phyloP scores from a whole-genome alignment of 2,329 filamentous ascomycete species.

The Ophiostoma perfectum region DNA sequence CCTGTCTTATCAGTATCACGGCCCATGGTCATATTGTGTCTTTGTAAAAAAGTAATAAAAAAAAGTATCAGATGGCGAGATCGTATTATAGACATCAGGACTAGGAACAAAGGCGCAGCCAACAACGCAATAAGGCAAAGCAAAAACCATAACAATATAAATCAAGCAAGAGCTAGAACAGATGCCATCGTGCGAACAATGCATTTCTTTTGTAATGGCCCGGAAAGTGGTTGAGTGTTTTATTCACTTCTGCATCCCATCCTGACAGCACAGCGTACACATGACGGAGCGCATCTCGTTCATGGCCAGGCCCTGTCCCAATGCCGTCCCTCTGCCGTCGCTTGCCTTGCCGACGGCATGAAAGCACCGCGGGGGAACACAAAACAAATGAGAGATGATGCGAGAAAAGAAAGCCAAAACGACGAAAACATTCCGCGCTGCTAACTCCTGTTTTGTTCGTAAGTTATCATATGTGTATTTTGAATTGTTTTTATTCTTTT shows the following conservation, averaged over 20 bases:
- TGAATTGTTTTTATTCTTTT: neutral
- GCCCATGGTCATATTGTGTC: too few species aligned
- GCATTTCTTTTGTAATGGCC: conserved; percentile 7
- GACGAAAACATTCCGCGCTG: neutral
- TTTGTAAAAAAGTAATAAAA: too few species aligned
- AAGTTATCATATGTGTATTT: neutral
- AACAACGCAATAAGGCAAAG: neutral
- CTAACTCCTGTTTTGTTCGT: neutral
- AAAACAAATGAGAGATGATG: neutral
- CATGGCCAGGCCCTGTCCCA: neutral
- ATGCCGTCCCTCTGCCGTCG: neutral
- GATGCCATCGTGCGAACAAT: conserved; percentile 4
- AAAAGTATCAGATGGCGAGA: too few species aligned
- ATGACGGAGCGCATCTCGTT: neutral
- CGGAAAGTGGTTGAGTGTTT: neutral
- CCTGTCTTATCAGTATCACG: too few species aligned
- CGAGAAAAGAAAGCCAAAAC: neutral
- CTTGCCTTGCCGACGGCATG: too few species aligned
- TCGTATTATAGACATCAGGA: neutral
- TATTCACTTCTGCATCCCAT: neutral
- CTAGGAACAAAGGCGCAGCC: neutral
- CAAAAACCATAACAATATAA: neutral
- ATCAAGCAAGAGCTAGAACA: neutral
- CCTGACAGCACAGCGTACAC: neutral
- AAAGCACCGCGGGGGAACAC: neutral